phyloP scores from a whole-genome alignment of 208 protist genomes.

The Leishmania arabica region DNA sequence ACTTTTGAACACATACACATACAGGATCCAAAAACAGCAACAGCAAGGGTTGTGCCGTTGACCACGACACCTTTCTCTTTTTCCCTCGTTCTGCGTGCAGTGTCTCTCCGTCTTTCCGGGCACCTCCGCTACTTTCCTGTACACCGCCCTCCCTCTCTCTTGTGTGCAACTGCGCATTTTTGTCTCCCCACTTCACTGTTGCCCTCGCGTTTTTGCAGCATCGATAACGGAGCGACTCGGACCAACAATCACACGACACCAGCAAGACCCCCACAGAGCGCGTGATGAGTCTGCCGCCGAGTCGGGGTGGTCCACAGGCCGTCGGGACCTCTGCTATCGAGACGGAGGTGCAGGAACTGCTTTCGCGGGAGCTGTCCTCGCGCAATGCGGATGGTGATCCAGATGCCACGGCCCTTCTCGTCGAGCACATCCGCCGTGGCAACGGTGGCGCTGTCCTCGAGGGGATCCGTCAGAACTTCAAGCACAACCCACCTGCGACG shows the following conservation, averaged over 20 bases:
- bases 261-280: background rate
- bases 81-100: background rate
- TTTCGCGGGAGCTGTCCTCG: slow-evolving; percentile 37
- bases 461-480: slow-evolving; percentile 74
- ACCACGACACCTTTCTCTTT: background rate
- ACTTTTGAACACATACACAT: background rate
- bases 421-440: slow-evolving; percentile 72
- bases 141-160: background rate
- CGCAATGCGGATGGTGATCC: slow-evolving; percentile 49
- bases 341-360: slow-evolving; percentile 27
- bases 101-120: slow-evolving; percentile 15
- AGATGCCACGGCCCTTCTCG: slow-evolving; percentile 55
- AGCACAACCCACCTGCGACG: slow-evolving; percentile 54
- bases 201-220: background rate
- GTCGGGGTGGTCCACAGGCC: background rate
- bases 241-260: background rate
- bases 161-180: background rate
- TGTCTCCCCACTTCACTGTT: background rate
- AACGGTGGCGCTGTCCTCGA: slow-evolving; percentile 68
- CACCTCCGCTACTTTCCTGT: background rate
- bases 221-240: background rate
- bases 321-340: background rate
- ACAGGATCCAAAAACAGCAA: background rate
- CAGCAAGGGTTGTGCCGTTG: background rate
- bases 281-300: slow-evolving; percentile 6